Evolutionary conservation across 306 rosid genomes (phyloP).

Genomic region (Vigna radiata): DNA sequence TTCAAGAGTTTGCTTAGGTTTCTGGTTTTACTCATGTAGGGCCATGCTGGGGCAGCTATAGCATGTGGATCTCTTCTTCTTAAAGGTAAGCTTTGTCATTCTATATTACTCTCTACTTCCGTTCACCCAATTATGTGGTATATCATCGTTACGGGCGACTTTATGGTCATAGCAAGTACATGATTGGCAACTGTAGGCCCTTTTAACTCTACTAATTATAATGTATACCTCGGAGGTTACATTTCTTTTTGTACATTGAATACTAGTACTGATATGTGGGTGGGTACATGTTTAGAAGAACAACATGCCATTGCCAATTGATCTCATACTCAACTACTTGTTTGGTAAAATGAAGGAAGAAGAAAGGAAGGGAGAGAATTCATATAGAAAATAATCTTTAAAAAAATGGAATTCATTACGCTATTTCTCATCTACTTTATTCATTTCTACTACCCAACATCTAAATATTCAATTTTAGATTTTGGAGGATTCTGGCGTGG

Average conservation of each 20-base stretch:
- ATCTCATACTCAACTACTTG: constrained; percentile 7
- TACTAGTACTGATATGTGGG: neutral
- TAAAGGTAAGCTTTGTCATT: constrained; percentile 61
- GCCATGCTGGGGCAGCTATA: constrained; percentile 92
- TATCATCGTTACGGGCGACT: constrained; percentile 6
- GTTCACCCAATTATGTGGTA: constrained; percentile 16
- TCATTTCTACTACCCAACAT: too few relatives aligned
- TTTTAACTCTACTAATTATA: neutral
- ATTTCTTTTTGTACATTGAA: too few relatives aligned
- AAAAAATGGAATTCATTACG: too few relatives aligned
- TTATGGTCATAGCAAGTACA: neutral
- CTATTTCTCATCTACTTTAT: too few relatives aligned
- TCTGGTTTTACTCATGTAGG: constrained; percentile 53
- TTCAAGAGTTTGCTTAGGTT: constrained; percentile 23
- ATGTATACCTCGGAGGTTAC: too few relatives aligned
- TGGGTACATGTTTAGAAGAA: constrained; percentile 1
- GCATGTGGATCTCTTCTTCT: constrained; percentile 97
- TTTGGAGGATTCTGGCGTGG: too few relatives aligned
- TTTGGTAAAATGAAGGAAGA: too few relatives aligned
- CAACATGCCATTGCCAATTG: constrained; percentile 8
- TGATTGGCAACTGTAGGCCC: constrained; percentile 10
- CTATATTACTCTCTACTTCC: constrained; percentile 9
- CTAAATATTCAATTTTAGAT: too few relatives aligned
- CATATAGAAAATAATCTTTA: too few relatives aligned
- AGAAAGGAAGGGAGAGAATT: too few relatives aligned